Conservation (phyloP, 352 stramenopile genomes). For the Phytophthora cryptogea region DNA sequence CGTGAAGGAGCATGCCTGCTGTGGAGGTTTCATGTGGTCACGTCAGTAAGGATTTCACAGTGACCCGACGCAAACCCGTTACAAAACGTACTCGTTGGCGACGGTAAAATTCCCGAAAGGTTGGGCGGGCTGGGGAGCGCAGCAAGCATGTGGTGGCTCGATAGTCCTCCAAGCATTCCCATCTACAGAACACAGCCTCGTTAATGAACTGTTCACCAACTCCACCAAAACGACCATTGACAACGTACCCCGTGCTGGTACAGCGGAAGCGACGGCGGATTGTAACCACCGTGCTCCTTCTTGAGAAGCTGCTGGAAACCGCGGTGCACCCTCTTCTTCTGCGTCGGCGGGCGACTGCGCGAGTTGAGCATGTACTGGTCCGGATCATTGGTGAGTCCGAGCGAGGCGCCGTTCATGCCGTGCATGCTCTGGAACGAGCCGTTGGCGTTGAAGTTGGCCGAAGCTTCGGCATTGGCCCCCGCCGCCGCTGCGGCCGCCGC, state of each 20-base stretch:
- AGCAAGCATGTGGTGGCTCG: constrained; percentile 61
- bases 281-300: constrained; percentile 74
- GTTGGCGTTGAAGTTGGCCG: constrained; percentile 37
- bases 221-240: not conserved
- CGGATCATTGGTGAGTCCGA: constrained; percentile 67
- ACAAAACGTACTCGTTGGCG: constrained; percentile 73
- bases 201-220: not conserved
- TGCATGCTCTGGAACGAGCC: constrained; percentile 45
- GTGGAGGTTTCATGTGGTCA: constrained; percentile 8
- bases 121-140: constrained; percentile 76
- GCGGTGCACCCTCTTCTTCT: constrained; percentile 76
- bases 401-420: constrained; percentile 35
- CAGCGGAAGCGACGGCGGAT: constrained; percentile 62
- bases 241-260: constrained; percentile 71
- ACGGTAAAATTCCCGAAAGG: constrained; percentile 71
- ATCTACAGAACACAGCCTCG: constrained; percentile 37
- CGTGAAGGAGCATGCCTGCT: constrained; percentile 80
- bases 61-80: not conserved
- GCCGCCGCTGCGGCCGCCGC: constrained; percentile 37
- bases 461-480: constrained; percentile 34
- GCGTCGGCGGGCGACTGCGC: constrained; percentile 28
- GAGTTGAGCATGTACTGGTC: constrained; percentile 69
- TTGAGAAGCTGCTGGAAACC: constrained; percentile 84
- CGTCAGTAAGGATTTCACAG: constrained; percentile 19
- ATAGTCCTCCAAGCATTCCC: constrained; percentile 63